phyloP scores from a whole-genome alignment of 1,139 yeast species.

The Magnusiomyces fungicola region DNA sequence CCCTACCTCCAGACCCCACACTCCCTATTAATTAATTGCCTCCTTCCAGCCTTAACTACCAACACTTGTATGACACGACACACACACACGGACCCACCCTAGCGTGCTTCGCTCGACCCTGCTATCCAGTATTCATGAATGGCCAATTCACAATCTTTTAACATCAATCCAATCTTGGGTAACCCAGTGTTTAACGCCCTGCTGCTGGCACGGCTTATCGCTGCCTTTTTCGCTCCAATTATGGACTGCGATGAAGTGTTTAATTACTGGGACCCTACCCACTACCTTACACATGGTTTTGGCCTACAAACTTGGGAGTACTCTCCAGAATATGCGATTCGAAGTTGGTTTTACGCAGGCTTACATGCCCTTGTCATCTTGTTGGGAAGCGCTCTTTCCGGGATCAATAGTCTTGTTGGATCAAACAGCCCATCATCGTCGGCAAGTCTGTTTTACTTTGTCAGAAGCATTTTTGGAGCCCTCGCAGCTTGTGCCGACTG shows the following conservation, averaged over 20 bases:
- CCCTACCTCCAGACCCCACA: too few relatives aligned
- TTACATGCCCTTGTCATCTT: slow-evolving; percentile 31
- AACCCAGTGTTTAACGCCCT: slow-evolving; percentile 1
- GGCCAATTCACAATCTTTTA: too few relatives aligned
- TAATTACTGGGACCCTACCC: slow-evolving; percentile 90
- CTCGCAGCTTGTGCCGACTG: slow-evolving; percentile 50
- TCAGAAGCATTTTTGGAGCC: slow-evolving; percentile 49
- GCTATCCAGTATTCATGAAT: too few relatives aligned
- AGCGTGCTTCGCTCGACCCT: too few relatives aligned
- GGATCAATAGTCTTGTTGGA: background rate
- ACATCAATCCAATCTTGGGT: background rate
- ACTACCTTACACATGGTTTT: slow-evolving; percentile 65
- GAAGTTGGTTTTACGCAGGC: slow-evolving; percentile 67
- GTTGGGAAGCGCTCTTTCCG: background rate
- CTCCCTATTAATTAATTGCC: too few relatives aligned
- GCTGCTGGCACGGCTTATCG: slow-evolving; percentile 37
- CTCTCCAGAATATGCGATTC: slow-evolving; percentile 80
- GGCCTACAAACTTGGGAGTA: slow-evolving; percentile 98
- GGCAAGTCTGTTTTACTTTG: slow-evolving; percentile 37
- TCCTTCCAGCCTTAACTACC: too few relatives aligned
- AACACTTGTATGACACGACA: too few relatives aligned
- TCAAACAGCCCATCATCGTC: background rate
- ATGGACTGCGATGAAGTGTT: slow-evolving; percentile 84
- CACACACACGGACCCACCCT: too few relatives aligned
- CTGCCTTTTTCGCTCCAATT: slow-evolving; percentile 54